Evolutionary conservation across 1,284 basidiomycete species (phyloP).

Genomic region (Cystobasidium sp.): DNA sequence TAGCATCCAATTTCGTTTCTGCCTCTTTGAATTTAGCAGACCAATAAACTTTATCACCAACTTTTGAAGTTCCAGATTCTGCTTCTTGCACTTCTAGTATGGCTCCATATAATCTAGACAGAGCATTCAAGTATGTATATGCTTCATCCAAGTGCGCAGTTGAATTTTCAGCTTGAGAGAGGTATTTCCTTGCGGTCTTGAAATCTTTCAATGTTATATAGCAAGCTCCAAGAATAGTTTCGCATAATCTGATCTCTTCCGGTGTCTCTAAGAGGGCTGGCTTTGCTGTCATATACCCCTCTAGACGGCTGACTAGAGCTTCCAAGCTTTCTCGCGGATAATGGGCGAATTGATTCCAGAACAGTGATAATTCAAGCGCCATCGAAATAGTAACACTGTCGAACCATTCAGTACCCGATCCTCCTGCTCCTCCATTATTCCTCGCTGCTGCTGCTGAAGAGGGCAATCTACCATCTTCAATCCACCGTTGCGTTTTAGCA

Average conservation of each 20-base stretch:
- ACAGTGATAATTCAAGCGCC: conserved; percentile 48
- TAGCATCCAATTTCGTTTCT: conserved; percentile 42
- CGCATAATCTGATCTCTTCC: conserved; percentile 49
- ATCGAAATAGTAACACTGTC: conserved; percentile 48
- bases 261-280: conserved; percentile 48
- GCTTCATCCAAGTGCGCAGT: conserved; percentile 36
- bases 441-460: too few relatives aligned
- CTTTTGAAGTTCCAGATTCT: conserved; percentile 30
- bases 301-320: conserved; percentile 11
- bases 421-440: too few relatives aligned
- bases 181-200: conserved; percentile 28
- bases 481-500: conserved; percentile 48
- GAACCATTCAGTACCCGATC: conserved; percentile 41
- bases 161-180: conserved; percentile 36
- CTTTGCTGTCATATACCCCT: neutral
- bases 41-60: conserved; percentile 42
- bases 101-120: conserved; percentile 46
- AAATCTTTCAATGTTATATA: conserved; percentile 47
- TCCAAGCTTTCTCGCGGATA: neutral
- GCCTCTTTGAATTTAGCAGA: conserved; percentile 38
- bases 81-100: conserved; percentile 45
- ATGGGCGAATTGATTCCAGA: conserved; percentile 45
- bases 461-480: conserved; percentile 34
- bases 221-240: conserved; percentile 49
- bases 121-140: conserved; percentile 47